Conservation (phyloP, 306 rosid species). For the Inga laurina region DNA sequence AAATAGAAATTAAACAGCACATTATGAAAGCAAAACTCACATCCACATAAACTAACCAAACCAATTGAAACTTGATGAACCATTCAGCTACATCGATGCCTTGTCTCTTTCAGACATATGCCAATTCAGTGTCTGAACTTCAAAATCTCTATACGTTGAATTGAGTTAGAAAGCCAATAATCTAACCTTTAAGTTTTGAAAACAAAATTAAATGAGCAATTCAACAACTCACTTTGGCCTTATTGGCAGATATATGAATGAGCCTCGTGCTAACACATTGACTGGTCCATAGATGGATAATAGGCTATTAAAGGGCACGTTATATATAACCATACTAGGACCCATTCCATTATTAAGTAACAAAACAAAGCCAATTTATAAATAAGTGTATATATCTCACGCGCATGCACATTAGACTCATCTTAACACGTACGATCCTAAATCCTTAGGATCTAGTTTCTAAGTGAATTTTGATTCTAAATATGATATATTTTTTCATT, state of each 20-base stretch:
- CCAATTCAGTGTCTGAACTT: not conserved
- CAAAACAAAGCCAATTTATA: not conserved
- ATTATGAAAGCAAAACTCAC: not conserved
- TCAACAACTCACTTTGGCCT: not conserved
- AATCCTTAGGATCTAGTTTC: too few species aligned
- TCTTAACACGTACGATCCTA: not conserved
- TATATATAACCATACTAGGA: not conserved
- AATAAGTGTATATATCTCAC: too few species aligned
- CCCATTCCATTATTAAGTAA: not conserved
- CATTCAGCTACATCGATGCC: not conserved
- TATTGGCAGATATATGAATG: not conserved
- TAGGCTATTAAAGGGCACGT: not conserved
- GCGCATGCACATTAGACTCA: not conserved
- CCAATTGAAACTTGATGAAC: not conserved
- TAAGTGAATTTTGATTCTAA: too few species aligned
- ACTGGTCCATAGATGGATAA: not conserved
- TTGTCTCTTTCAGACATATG: not conserved
- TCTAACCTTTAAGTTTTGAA: not conserved
- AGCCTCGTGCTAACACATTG: not conserved
- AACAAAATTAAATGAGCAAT: not conserved
- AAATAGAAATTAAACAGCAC: not conserved
- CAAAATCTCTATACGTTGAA: not conserved
- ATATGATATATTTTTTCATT: too few species aligned
- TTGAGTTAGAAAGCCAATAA: not conserved
- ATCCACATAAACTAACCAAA: not conserved